These are phyloP conservation scores for Incumbomyces delicatus DNA, from an alignment of 2,329 filamentous ascomycete species.

Conservation along the genomic window DNA sequence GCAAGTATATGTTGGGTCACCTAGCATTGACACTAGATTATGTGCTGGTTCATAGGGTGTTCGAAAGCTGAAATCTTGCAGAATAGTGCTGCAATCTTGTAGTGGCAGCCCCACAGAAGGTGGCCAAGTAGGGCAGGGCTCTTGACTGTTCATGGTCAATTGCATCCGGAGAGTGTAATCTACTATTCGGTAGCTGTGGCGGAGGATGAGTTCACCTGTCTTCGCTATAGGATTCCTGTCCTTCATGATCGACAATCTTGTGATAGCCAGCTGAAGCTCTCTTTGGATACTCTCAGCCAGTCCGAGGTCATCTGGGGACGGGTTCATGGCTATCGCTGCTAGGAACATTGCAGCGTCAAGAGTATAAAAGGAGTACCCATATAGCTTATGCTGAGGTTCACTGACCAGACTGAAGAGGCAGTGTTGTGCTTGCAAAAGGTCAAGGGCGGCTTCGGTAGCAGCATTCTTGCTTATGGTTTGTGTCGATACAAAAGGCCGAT, in stretches of 20 bases:
- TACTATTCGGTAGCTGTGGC: not conserved
- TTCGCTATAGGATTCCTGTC: not conserved
- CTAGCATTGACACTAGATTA: not conserved
- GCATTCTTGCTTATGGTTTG: conserved; percentile 5
- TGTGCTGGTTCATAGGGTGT: not conserved
- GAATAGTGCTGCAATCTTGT: not conserved
- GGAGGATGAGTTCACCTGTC: not conserved
- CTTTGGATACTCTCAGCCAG: not conserved
- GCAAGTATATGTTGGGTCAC: not conserved
- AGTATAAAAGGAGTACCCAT: conserved; percentile 1
- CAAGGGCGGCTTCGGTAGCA: conserved; percentile 4
- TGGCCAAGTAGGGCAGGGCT: not conserved
- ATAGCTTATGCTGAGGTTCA: conserved; percentile 1
- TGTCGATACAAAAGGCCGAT: conserved; percentile 7
- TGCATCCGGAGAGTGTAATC: not conserved
- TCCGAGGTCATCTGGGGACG: not conserved
- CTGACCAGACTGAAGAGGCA: conserved; percentile 1
- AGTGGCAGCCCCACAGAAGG: not conserved
- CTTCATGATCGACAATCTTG: not conserved
- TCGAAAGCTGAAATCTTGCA: not conserved
- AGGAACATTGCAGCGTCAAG: conserved; percentile 1
- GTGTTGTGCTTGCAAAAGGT: conserved; percentile 4
- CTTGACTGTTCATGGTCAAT: not conserved
- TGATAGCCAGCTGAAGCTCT: not conserved
- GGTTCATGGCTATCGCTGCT: not conserved